phyloP scores from a whole-genome alignment of 2,329 filamentous ascomycete species.

The Penicillium polonicum region DNA sequence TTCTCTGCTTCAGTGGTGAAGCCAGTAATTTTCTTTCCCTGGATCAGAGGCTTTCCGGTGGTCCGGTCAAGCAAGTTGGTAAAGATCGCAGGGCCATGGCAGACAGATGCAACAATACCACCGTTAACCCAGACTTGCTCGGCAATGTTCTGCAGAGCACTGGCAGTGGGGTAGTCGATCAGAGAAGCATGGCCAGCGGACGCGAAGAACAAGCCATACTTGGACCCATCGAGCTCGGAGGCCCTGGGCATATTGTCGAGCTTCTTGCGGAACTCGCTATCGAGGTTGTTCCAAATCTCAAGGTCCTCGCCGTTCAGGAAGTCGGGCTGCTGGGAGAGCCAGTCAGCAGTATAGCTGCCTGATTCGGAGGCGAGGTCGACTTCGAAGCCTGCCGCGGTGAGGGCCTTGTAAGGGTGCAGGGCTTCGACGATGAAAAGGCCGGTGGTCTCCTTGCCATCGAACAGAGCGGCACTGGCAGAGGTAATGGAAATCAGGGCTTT shows the following conservation, averaged over 20 bases:
- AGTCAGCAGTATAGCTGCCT: neutral
- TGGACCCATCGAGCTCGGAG: neutral
- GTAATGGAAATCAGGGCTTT: neutral
- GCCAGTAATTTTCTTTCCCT: neutral
- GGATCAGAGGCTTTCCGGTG: neutral
- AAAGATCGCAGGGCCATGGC: neutral
- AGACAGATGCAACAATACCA: neutral
- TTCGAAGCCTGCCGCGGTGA: neutral
- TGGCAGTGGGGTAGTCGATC: neutral
- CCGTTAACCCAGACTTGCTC: neutral
- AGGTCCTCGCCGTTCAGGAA: neutral
- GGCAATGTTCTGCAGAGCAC: neutral
- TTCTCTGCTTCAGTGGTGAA: neutral
- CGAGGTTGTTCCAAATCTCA: neutral
- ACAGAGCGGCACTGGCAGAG: neutral
- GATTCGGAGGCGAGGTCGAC: neutral
- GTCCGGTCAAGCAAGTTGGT: neutral
- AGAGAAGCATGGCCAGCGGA: neutral
- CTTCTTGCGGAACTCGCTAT: neutral
- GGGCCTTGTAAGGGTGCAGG: neutral
- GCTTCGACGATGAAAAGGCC: neutral
- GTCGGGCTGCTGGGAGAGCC: neutral
- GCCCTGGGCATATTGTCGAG: neutral
- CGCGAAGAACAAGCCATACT: neutral
- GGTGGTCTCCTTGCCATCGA: neutral